Evolutionary conservation across 176 grass and related monocot species (phyloP).

Genomic region (Triticum turgidum): DNA sequence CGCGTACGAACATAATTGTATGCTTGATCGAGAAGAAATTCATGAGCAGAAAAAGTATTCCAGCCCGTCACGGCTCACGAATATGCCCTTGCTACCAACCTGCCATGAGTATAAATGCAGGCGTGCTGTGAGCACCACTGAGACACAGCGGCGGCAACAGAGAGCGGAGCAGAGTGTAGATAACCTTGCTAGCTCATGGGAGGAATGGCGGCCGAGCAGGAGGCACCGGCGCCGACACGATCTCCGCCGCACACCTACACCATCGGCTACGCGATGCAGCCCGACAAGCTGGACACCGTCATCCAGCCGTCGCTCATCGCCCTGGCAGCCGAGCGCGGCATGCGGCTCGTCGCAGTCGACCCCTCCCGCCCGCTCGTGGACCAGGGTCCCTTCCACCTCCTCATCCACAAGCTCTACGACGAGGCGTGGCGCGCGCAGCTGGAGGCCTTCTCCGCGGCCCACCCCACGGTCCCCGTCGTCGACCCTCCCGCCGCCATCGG

Average conservation of each 20-base stretch:
- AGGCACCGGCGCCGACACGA: not conserved
- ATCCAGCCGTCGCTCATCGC: slow-evolving; percentile 57
- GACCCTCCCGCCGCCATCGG: slow-evolving; percentile 58
- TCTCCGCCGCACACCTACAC: not conserved
- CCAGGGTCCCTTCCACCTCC: slow-evolving; percentile 66
- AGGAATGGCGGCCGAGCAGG: not conserved
- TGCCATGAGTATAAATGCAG: not conserved
- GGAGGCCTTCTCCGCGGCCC: slow-evolving; percentile 42
- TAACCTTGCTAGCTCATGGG: not conserved
- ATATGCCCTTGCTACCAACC: not conserved
- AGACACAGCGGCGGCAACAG: not conserved
- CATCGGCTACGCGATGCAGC: slow-evolving; percentile 58
- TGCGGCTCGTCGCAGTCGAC: slow-evolving; percentile 54
- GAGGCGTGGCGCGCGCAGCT: slow-evolving; percentile 55
- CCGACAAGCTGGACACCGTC: slow-evolving; percentile 63
- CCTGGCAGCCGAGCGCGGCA: slow-evolving; percentile 31
- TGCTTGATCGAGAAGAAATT: not conserved
- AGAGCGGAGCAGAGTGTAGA: not conserved
- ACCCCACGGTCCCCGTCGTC: slow-evolving; percentile 53
- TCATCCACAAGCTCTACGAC: slow-evolving; percentile 64
- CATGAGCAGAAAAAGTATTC: not conserved
- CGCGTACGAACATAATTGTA: not conserved
- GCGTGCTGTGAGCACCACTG: not conserved
- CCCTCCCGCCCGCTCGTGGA: slow-evolving; percentile 34
- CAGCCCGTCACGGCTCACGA: not conserved